Evolutionary conservation across 2,329 filamentous ascomycete species (phyloP), one percentile per base, ranked within the genome.

Genomic region (Elsinoe ampelina): DNA sequence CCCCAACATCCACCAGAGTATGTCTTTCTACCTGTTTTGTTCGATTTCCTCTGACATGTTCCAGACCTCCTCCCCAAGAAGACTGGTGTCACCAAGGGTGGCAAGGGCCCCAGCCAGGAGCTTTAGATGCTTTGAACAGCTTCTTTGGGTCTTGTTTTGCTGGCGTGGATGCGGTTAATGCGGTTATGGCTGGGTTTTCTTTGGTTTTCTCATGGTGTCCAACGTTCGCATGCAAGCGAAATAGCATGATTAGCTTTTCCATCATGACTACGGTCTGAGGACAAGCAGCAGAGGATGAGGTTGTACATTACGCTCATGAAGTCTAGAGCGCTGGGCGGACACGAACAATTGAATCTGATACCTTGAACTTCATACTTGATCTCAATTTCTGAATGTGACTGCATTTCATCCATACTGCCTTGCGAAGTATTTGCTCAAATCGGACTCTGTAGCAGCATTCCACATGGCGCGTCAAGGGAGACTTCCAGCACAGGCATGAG

Each of bases 11-110:
- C 89, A 95, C 81, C 88, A 93, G 79, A 95, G 89, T 95, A 84
- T 67, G 89, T 82, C 8, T 8, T 8, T 8, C 26, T 7, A 7
- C 8, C 26, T 8, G 26, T 30, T 8, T 8, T 30, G 26, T 8
- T 30, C 26, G 26, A 30, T 30, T 7, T 30, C 8, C 26, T 64
- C 76, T 80, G 68, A 81, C 70, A 60, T 58, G 62, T 65, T 67
- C 56, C 70, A 95, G 92, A 98, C 80, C 87, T 98, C 63, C 85
- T 98, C 65, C 93, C 93, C 72, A 97, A 98, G 90, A 97, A 97
- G 89, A 95, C 93, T 58, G 82, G 66, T 61, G 65, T 61, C 58
- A 64, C 63, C 63, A 58, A 58, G 56, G 43, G 85, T 74, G 80
- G 81, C 73, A 88, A 87, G 78, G 95, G 95, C 85, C 86, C 84